Base-by-base conservation (phyloP, 2,329 filamentous ascomycete species). In the Macrophomina phaseolina region DNA sequence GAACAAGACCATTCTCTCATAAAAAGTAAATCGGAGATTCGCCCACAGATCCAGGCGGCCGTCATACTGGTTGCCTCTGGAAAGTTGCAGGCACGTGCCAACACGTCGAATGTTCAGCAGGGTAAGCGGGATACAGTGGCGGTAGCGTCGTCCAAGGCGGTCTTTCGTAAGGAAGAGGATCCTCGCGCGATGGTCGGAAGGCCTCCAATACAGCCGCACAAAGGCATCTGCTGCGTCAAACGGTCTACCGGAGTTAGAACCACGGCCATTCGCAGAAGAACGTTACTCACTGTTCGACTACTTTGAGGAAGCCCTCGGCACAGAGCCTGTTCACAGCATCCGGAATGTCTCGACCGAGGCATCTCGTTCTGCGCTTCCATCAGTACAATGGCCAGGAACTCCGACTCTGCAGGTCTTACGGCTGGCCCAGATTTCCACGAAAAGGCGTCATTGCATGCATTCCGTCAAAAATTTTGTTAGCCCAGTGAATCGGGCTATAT, bases 1-100 rank as follows among this genome's bases (percentile, higher is more conserved):
- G 74, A 88, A 87, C 1, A 86, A 72, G 3, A 86, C 83, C 82
- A 88, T 83, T 56, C 80, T 83, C 86, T 89, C 86, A 66, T 86
- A 84, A 4, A 82, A 77, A 5, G 78, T 77, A 73, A 88, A 89
- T 38, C 84, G 82, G 12, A 89, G 75, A 62, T 80, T 81, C 2
- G 84, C 81, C 86, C 86, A 88, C 6, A 85, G 71, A 23, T 82
- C 76, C 45, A 83, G 78, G 34, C 79, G 75, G 12, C 73, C 79
- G 34, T 81, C 81, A 5, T 76, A 73, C 3, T 73, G 74, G 48
- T 79, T 77, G 2, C 78, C 73, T 16, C 78, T 77, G 58, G 76
- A 78, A 14, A 82, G 73, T 66, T 79, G 79, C 14, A 85, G 69
- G 53, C 75, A 77, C 1, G 81, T 80, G 8, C 74, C 76, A 5